Evolutionary conservation across 2,329 filamentous ascomycete genomes (phyloP).

Genomic region (Venturia pyrina): DNA sequence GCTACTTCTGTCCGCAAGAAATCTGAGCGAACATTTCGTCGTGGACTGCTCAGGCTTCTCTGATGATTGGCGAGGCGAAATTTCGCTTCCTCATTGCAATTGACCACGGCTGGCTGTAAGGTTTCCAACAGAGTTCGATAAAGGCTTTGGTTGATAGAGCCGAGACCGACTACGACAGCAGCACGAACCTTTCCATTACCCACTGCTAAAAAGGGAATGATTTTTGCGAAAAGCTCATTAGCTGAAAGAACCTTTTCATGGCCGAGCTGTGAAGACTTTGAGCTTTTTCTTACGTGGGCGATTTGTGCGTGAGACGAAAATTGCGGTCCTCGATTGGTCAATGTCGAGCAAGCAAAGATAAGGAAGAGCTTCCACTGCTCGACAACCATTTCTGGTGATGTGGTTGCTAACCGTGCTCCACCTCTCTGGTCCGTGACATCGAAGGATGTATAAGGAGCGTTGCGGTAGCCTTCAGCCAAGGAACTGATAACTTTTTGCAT

Average conservation of each 20-base stretch:
- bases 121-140: slow-evolving; percentile 87
- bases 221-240: slow-evolving; percentile 76
- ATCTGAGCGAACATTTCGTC: slow-evolving; percentile 56
- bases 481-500: slow-evolving; percentile 80
- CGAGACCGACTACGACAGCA: slow-evolving; percentile 82
- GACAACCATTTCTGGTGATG: slow-evolving; percentile 75
- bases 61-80: slow-evolving; percentile 67
- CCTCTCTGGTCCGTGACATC: slow-evolving; percentile 50
- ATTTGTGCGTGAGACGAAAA: slow-evolving; percentile 42
- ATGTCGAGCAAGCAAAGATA: slow-evolving; percentile 91
- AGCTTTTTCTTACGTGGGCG: slow-evolving; percentile 74
- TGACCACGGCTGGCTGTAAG: slow-evolving; percentile 73
- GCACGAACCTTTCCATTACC: slow-evolving; percentile 74
- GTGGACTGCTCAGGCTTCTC: slow-evolving; percentile 71
- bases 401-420: slow-evolving; percentile 48
- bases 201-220: slow-evolving; percentile 77
- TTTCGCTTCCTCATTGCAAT: slow-evolving; percentile 82
- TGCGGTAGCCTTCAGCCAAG: slow-evolving; percentile 57
- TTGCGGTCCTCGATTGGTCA: slow-evolving; percentile 70
- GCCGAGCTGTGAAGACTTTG: slow-evolving; percentile 55
- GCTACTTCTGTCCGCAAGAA: slow-evolving; percentile 87
- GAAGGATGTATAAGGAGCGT: slow-evolving; percentile 45
- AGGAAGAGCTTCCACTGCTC: slow-evolving; percentile 98
- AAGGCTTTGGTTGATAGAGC: slow-evolving; percentile 89
- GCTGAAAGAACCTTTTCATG: slow-evolving; percentile 81